A percentile compares a stretch with the other conserved stretches of the same genome.
Conservation (phyloP, 2,329 filamentous ascomycete species). For the Stachybotrys echinatus region DNA sequence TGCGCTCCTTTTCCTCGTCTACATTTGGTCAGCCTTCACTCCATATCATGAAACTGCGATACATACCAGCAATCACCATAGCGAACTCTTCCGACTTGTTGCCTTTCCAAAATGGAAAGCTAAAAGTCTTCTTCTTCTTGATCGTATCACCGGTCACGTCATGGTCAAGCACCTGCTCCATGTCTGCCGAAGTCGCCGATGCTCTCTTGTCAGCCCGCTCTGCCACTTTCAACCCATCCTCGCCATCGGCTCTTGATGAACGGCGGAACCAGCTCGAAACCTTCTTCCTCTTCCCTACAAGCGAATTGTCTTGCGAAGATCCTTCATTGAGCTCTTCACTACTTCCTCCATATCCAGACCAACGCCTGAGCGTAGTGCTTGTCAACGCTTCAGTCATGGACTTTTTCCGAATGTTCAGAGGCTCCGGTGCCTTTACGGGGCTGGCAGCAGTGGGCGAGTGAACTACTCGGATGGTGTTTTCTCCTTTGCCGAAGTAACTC, state of each 20-base stretch:
- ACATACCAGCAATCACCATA: slow-evolving; percentile 41
- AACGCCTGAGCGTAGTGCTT: not conserved
- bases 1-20: not conserved
- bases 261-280: not conserved
- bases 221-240: too few species aligned
- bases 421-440: slow-evolving; percentile 27
- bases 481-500: slow-evolving; percentile 39
- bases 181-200: not conserved
- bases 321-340: not conserved
- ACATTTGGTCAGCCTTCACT: not conserved
- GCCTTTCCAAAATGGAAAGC: slow-evolving; percentile 51
- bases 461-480: slow-evolving; percentile 52
- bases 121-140: slow-evolving; percentile 52
- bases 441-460: slow-evolving; percentile 37
- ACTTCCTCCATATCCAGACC: not conserved
- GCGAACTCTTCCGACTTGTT: slow-evolving; percentile 36
- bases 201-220: not conserved
- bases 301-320: not conserved
- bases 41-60: not conserved
- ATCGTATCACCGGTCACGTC: slow-evolving; percentile 16
- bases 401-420: slow-evolving; percentile 38
- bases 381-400: slow-evolving; percentile 8
- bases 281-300: not conserved
- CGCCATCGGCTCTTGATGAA: not conserved
- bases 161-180: slow-evolving; percentile 10